A percentile compares a stretch with the other conserved stretches of the same genome.
phyloP scores from a whole-genome alignment of 169 alveolate species.

The Cryptosporidium viatorum region DNA sequence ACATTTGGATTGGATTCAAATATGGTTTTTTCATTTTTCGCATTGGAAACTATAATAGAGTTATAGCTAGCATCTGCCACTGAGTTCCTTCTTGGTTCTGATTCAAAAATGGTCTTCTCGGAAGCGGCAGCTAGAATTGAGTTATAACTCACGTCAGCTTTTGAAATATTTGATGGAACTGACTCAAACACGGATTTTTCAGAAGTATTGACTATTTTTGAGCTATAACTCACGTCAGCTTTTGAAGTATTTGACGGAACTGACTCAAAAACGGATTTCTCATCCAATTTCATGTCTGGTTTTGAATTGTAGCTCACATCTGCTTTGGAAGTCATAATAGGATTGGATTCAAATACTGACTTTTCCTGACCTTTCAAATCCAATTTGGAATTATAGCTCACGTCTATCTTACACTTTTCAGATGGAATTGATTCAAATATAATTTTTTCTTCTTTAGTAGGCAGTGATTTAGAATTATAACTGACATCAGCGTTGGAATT shows the following conservation, averaged over 20 bases:
- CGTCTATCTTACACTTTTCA: conserved; percentile 5
- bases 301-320: not conserved
- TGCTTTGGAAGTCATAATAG: conserved; percentile 4
- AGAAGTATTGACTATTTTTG: not conserved
- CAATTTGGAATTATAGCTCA: conserved; percentile 13
- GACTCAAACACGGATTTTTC: not conserved
- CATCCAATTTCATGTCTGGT: not conserved
- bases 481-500: conserved; percentile 38
- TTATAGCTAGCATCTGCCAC: conserved; percentile 8
- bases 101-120: conserved; percentile 5
- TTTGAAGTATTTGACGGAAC: not conserved
- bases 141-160: not conserved
- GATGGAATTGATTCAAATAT: conserved; percentile 25
- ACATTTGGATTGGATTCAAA: conserved; percentile 16
- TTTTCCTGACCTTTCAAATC: not conserved
- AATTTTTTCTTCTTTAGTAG: conserved; percentile 11
- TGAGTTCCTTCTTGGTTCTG: conserved; percentile 6
- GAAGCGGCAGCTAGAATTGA: not conserved
- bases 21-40: not conserved
- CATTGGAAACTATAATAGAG: not conserved
- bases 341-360: conserved; percentile 16
- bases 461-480: conserved; percentile 9
- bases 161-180: not conserved
- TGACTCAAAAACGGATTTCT: not conserved
- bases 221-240: not conserved